Evolutionary conservation across 257 asterid genomes (phyloP).

Genomic region (Solanum okadae): DNA sequence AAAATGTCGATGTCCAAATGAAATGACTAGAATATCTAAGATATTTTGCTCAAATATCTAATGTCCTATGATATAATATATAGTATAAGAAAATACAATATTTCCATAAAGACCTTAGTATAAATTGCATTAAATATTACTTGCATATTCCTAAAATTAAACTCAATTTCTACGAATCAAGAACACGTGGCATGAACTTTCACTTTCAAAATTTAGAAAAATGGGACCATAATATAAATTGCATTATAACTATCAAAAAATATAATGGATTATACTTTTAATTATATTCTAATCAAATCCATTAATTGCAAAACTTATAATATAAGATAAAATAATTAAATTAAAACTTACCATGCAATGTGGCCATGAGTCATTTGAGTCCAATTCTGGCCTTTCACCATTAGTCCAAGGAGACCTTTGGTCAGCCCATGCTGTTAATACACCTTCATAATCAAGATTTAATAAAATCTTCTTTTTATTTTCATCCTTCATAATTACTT

Average conservation of each 20-base stretch:
- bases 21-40: neutral
- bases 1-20: neutral
- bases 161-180: neutral
- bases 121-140: neutral
- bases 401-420: conserved; percentile 64
- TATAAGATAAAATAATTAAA: neutral
- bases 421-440: conserved; percentile 63
- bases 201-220: neutral
- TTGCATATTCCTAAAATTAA: neutral
- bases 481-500: neutral
- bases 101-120: neutral
- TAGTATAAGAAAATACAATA: neutral
- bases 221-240: neutral
- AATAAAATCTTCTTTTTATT: conserved; percentile 32
- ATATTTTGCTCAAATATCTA: neutral
- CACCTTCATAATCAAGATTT: conserved; percentile 59
- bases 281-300: neutral
- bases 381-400: conserved; percentile 61
- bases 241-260: neutral
- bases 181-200: neutral
- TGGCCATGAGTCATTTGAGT: conserved; percentile 50
- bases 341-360: conserved; percentile 42
- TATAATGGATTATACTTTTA: neutral
- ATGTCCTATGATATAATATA: neutral
- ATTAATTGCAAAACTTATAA: neutral